Conservation (phyloP, 2,329 filamentous ascomycete species). For the Corniculantispora saksenae region DNA sequence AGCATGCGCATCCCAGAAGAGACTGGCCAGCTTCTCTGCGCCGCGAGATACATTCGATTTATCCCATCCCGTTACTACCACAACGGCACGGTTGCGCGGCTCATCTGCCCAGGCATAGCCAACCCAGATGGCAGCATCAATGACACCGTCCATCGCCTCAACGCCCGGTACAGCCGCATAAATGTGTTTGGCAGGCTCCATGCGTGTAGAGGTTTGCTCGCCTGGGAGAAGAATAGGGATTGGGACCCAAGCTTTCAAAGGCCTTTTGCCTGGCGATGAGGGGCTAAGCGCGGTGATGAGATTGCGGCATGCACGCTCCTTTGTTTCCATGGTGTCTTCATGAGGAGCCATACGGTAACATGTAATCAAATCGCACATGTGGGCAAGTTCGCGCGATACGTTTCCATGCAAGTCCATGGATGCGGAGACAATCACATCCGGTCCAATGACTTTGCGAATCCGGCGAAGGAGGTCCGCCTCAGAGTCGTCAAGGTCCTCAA, state of each 20-base stretch:
- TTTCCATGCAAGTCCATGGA: slow-evolving; percentile 60
- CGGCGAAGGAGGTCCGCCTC: slow-evolving; percentile 50
- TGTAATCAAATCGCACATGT: slow-evolving; percentile 53
- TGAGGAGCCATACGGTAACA: slow-evolving; percentile 56
- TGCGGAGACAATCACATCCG: slow-evolving; percentile 49
- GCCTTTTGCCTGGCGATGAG: slow-evolving; percentile 32
- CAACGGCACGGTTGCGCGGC: slow-evolving; percentile 50
- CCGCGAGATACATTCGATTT: slow-evolving; percentile 36
- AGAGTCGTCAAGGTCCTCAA: slow-evolving; percentile 49
- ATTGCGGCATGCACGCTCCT: slow-evolving; percentile 51
- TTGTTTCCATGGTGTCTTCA: slow-evolving; percentile 51
- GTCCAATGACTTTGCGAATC: slow-evolving; percentile 46
- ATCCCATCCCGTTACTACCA: slow-evolving; percentile 55
- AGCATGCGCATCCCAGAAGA: slow-evolving; percentile 49
- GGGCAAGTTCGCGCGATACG: slow-evolving; percentile 49
- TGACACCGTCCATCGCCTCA: slow-evolving; percentile 41
- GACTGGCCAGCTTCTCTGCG: slow-evolving; percentile 45
- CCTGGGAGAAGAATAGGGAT: slow-evolving; percentile 54
- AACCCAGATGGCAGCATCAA: slow-evolving; percentile 57
- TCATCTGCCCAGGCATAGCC: slow-evolving; percentile 59
- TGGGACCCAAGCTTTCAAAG: slow-evolving; percentile 54
- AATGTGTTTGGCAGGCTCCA: slow-evolving; percentile 52
- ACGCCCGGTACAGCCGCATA: slow-evolving; percentile 49
- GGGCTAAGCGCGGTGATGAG: slow-evolving; percentile 42
- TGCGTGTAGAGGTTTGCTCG: slow-evolving; percentile 56